Evolutionary conservation across 495 filamentous ascomycete species (phyloP), one percentile per base, ranked within the genome.

Genomic region (Hypoxylon fuscum): DNA sequence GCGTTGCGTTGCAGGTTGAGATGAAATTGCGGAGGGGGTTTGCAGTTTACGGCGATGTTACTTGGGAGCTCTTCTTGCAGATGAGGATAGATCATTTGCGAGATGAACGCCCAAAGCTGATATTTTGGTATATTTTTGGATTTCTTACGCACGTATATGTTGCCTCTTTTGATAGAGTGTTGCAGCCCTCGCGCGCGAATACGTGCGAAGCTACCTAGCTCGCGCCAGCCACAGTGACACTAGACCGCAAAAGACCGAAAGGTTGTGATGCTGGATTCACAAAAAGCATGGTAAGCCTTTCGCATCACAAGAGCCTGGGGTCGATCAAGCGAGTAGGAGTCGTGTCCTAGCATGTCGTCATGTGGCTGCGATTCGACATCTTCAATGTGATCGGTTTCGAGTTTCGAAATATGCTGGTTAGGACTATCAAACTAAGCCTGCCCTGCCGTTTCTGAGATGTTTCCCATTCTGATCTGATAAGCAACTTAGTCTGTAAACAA

Each of bases 11-110:
- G 63, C 46, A 66, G 52, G 46, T 48, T 27, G 14, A 9, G 40
- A 42, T 53, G 56, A 66, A 66, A 66, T 66, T 66, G 52, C 52
- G 35, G 57, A 61, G 63, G 63, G 23, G 52, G 32, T 56, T 25
- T 61, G 57, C 63, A 66, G 57, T 21, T 61, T 23, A 47, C 51
- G 57, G 46, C 52, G 21, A 61, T 54, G 57, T 53, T 25, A 58
- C 57, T n/a, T 25, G 25, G 40, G 46, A 57, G 44, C 43, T 50
- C 34, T 37, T 29, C 40, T 27, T 53, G 49, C 29, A 59, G 27
- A 15, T 38, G 12, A 45, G 12, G 32, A 21, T 55, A 52, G 49
- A 37, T 64, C 18, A 41, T 21, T 37, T 21, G 29, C 25, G 15
- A 61, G 56, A 43, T 52, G 43, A 48, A 46, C 55, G 21, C 14